These are phyloP conservation scores for Colletotrichum eleusines DNA, from an alignment of 2,329 filamentous ascomycete species.

Conservation along the genomic window DNA sequence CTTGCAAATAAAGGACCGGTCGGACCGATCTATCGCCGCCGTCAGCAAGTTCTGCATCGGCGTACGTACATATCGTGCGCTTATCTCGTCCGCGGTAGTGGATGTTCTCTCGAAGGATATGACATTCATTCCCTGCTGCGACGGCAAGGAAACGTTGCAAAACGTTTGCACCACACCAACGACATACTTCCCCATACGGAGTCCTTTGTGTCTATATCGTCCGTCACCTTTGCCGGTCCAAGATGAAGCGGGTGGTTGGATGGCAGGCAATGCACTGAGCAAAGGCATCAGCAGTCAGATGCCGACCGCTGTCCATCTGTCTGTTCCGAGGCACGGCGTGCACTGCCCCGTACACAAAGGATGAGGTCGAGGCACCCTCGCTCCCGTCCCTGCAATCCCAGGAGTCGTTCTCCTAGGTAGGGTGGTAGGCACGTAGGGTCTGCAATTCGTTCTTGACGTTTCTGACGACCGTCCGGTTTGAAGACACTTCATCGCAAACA, in stretches of 20 bases:
- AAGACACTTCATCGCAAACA: slow-evolving; percentile 41
- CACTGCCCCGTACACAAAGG: slow-evolving; percentile 27
- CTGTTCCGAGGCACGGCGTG: slow-evolving; percentile 28
- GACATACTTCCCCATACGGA: too few species aligned
- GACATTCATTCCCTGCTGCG: neutral
- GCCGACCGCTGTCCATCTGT: slow-evolving; percentile 30
- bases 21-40: slow-evolving; percentile 7
- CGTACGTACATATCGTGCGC: slow-evolving; percentile 2
- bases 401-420: slow-evolving; percentile 20
- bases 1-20: neutral
- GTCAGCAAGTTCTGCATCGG: neutral
- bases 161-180: neutral
- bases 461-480: slow-evolving; percentile 38
- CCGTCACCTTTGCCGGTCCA: neutral
- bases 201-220: neutral
- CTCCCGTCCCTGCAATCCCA: slow-evolving; percentile 21
- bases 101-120: neutral
- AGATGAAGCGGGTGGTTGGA: neutral
- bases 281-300: slow-evolving; percentile 19
- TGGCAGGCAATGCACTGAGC: neutral
- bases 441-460: slow-evolving; percentile 34
- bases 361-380: slow-evolving; percentile 21
- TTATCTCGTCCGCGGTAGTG: neutral
- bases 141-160: neutral
- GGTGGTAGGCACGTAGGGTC: too few species aligned